Evolutionary conservation across 768 basidiomycete genomes (phyloP).

Genomic region (Phanerochaete carnosa): DNA sequence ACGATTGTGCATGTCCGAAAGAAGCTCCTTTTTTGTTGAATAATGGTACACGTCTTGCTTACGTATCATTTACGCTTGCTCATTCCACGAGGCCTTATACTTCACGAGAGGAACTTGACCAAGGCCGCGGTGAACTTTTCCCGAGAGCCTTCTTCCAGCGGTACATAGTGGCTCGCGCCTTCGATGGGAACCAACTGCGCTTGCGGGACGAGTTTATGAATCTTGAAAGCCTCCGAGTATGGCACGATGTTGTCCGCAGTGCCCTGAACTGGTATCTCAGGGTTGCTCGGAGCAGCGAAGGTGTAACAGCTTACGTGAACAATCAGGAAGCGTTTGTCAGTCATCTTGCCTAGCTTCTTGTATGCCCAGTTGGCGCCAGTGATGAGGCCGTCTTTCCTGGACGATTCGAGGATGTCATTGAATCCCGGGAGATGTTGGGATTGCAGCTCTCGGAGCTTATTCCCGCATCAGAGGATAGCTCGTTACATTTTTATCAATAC

Average conservation of each 20-base stretch:
- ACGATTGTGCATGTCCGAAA: too few species aligned
- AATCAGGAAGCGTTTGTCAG: slow-evolving; percentile 48
- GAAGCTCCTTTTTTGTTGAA: too few species aligned
- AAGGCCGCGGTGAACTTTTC: slow-evolving; percentile 15
- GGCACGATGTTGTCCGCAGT: slow-evolving; percentile 56
- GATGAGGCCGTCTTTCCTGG: slow-evolving; percentile 23
- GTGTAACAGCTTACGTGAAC: slow-evolving; percentile 47
- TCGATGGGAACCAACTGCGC: slow-evolving; percentile 46
- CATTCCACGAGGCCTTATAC: too few species aligned
- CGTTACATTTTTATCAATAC: not conserved
- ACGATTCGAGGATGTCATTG: slow-evolving; percentile 67
- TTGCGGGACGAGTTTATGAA: slow-evolving; percentile 43
- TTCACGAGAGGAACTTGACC: slow-evolving; percentile 12
- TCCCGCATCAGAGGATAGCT: not conserved
- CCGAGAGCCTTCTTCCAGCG: slow-evolving; percentile 18
- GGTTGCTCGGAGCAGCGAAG: too few species aligned
- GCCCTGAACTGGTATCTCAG: slow-evolving; percentile 48
- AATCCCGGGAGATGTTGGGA: slow-evolving; percentile 69
- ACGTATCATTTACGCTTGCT: too few species aligned
- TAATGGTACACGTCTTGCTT: too few species aligned
- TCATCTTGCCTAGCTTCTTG: slow-evolving; percentile 22
- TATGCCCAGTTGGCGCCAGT: slow-evolving; percentile 22
- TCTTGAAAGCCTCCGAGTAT: slow-evolving; percentile 46
- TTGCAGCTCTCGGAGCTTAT: slow-evolving; percentile 65
- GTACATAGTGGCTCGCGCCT: slow-evolving; percentile 49